These are phyloP conservation scores for Exsudoporus frostii DNA, from an alignment of 768 basidiomycete species.

Conservation along the genomic window DNA sequence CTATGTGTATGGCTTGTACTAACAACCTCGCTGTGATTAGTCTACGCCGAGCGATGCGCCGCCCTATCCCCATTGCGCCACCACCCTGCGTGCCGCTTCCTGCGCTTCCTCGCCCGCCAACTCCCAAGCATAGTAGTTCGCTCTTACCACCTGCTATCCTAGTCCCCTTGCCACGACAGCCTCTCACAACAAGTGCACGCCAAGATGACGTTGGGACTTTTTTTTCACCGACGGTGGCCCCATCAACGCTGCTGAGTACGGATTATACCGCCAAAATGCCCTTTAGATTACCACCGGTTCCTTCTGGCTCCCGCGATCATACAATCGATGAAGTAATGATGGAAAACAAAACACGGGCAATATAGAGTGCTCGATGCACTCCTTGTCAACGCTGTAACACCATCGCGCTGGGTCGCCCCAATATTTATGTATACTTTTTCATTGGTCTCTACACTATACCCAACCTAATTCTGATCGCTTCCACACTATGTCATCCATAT, in stretches of 20 bases:
- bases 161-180: constrained; percentile 17
- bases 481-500: background rate
- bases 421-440: constrained; percentile 1
- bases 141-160: constrained; percentile 21
- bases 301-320: constrained; percentile 1
- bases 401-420: constrained; percentile 15
- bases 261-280: constrained; percentile 11
- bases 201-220: background rate
- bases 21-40: constrained; percentile 29
- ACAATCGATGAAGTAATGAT: constrained; percentile 19
- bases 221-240: background rate
- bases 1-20: background rate
- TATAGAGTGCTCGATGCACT: constrained; percentile 12
- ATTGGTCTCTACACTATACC: constrained; percentile 11
- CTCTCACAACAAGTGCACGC: constrained; percentile 7
- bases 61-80: constrained; percentile 23
- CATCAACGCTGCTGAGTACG: constrained; percentile 8
- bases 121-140: constrained; percentile 8
- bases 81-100: constrained; percentile 31
- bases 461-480: constrained; percentile 14
- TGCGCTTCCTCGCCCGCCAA: constrained; percentile 24
- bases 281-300: constrained; percentile 6
- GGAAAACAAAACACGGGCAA: constrained; percentile 8
- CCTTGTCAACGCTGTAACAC: background rate
- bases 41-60: constrained; percentile 39